Conservation (phyloP, 1,139 yeast species). For the Diutina ranongensis region DNA sequence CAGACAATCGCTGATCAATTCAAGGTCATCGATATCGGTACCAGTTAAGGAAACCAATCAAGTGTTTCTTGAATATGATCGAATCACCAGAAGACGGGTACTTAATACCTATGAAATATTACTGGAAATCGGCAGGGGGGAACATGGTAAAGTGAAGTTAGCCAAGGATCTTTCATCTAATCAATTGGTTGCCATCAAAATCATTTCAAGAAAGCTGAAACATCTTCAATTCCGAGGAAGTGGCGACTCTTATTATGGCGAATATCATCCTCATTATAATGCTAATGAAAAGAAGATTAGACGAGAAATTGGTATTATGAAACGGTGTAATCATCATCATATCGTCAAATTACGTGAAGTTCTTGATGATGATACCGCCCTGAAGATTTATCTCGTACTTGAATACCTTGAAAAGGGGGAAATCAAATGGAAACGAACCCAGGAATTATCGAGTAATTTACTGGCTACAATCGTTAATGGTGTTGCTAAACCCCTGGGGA, state of each 20-base stretch:
- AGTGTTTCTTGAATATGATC: conserved; percentile 80
- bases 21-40: conserved; percentile 7
- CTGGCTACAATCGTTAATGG: conserved; percentile 8
- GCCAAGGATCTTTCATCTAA: conserved; percentile 65
- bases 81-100: conserved; percentile 70
- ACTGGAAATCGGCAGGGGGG: conserved; percentile 85
- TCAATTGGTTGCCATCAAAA: conserved; percentile 83
- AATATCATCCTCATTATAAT: too few species aligned
- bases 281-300: conserved; percentile 58
- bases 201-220: conserved; percentile 65
- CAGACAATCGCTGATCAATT: background rate
- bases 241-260: background rate
- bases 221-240: conserved; percentile 16
- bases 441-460: conserved; percentile 2
- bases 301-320: conserved; percentile 92
- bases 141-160: conserved; percentile 93
- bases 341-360: conserved; percentile 84
- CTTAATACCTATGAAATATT: conserved; percentile 86
- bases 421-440: conserved; percentile 63
- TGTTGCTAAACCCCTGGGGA: conserved; percentile 10
- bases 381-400: conserved; percentile 80
- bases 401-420: conserved; percentile 94
- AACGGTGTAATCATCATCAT: conserved; percentile 84
- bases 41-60: conserved; percentile 73
- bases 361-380: conserved; percentile 71